A percentile compares a stretch with the other conserved stretches of the same genome.
These are phyloP conservation scores for Spergularia azorica DNA, from an alignment of 179 eudicot species.

Conservation along the genomic window DNA sequence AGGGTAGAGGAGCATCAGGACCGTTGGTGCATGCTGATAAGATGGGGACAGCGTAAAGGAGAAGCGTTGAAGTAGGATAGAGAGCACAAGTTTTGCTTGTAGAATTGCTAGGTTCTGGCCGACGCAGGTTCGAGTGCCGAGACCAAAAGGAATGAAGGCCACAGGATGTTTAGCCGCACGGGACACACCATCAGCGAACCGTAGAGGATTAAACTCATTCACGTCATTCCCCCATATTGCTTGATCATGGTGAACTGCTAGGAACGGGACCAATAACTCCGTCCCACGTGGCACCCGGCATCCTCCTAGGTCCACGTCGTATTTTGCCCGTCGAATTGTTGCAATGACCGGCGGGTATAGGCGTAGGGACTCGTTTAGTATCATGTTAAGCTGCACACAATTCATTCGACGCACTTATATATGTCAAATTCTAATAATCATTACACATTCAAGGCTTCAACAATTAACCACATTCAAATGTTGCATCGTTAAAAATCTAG, in stretches of 20 bases:
- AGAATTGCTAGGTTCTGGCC: constrained; percentile 79
- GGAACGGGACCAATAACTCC: constrained; percentile 73
- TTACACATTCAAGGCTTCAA: too few relatives aligned
- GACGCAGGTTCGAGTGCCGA: constrained; percentile 73
- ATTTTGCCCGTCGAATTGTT: constrained; percentile 63
- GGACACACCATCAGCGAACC: constrained; percentile 65
- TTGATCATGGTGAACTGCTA: constrained; percentile 81
- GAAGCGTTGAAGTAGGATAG: constrained; percentile 69
- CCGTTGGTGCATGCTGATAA: constrained; percentile 86
- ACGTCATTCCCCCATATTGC: constrained; percentile 74
- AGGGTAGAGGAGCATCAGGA: constrained; percentile 76
- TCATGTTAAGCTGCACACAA: constrained; percentile 67
- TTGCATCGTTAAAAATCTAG: too few relatives aligned
- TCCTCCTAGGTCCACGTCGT: constrained; percentile 68
- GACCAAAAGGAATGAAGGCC: constrained; percentile 85
- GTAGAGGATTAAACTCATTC: constrained; percentile 67
- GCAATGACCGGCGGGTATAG: constrained; percentile 88
- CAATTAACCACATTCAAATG: too few relatives aligned
- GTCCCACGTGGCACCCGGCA: constrained; percentile 64
- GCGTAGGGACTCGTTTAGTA: constrained; percentile 70
- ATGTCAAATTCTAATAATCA: background rate
- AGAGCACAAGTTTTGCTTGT: constrained; percentile 66
- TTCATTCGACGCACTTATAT: background rate
- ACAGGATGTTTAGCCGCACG: constrained; percentile 73
- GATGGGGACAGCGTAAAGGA: constrained; percentile 61